Base-by-base conservation (phyloP, 2,329 filamentous ascomycete species). In the Davidsoniella eucalypti region DNA sequence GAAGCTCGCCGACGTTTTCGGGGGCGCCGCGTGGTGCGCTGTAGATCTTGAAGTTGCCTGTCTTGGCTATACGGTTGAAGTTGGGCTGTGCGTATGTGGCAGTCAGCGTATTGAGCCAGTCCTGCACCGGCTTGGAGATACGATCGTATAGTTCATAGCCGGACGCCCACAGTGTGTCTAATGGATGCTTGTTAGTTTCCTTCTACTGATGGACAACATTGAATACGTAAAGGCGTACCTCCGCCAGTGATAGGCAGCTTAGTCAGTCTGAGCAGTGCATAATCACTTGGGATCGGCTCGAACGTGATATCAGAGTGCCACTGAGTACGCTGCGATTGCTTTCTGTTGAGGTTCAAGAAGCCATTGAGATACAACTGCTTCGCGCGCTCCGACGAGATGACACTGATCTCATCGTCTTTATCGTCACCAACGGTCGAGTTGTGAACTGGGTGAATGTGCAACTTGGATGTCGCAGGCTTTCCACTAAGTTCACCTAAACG, bases 271-370 rank as follows among this genome's bases (percentile, higher is more conserved):
- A 82, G 64, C 0, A 73, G 67, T 0, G 78, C 70, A 57, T 82
- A 84, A 58, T 84, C 79, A 6, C 71, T 70, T 0, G 80, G 80
- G 3, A 75, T 64, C 0, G 71, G 72, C 63, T 84, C 80, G 53
- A 81, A 84, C 0, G 73, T 71, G 55, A 82, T 81, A 54, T 83
- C 78, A 0, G 71, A 73, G 59, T 80, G 76, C 76, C 76, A 80
- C 52, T 69, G 63, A 5, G 64, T 61, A 52, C 63, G 67, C 17
- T 65, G 63, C 47, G 62, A 68, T 53, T 76, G 73, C 56, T 65
- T 67, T 57, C 68, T 65, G 37, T 63, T 52, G 1, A 44, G 16
- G 4, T 49, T 61, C 36, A 62, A 60, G 45, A 65, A 61, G 17
- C 63, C 58, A 46, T 64, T 60, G 14, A 67, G 61, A 61, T 75